These are phyloP conservation scores for Gloeophyllum trabeum DNA, from an alignment of 768 basidiomycete genomes.

Conservation along the genomic window DNA sequence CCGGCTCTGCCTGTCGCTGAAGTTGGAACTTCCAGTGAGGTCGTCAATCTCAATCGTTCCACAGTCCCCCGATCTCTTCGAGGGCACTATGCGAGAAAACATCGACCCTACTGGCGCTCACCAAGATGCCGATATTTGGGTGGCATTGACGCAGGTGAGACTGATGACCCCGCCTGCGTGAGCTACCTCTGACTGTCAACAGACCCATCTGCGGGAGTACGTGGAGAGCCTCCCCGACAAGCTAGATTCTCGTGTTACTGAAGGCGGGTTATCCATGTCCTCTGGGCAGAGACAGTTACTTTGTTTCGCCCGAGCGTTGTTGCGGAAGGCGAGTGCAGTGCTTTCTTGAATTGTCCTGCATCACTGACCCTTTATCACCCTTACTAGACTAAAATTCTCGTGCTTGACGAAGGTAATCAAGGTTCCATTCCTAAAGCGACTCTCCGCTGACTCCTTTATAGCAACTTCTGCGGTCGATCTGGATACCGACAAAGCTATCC, in stretches of 20 bases:
- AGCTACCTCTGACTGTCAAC: neutral
- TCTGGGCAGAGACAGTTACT: slow-evolving; percentile 81
- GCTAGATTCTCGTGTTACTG: slow-evolving; percentile 62
- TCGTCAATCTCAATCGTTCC: slow-evolving; percentile 61
- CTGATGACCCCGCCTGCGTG: slow-evolving; percentile 12
- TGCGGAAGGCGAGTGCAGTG: slow-evolving; percentile 49
- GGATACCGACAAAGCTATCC: slow-evolving; percentile 82
- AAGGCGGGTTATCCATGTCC: slow-evolving; percentile 75
- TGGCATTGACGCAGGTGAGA: slow-evolving; percentile 55
- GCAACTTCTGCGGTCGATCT: slow-evolving; percentile 87
- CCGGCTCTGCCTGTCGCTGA: neutral
- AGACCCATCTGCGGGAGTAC: slow-evolving; percentile 62
- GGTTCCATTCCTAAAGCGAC: neutral
- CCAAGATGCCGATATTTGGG: slow-evolving; percentile 80
- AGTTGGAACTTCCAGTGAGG: slow-evolving; percentile 36
- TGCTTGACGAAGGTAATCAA: slow-evolving; percentile 77
- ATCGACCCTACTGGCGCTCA: slow-evolving; percentile 77
- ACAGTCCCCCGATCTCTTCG: slow-evolving; percentile 30
- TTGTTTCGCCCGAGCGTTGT: slow-evolving; percentile 78
- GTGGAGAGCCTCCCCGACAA: slow-evolving; percentile 53
- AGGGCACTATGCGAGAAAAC: slow-evolving; percentile 73
- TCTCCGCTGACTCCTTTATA: slow-evolving; percentile 13
- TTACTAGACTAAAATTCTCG: slow-evolving; percentile 66
- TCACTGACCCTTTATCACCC: neutral
- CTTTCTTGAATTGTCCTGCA: neutral